Evolutionary conservation across 192 early-diverging fungal genomes (phyloP).

Genomic region (Fimicolochytrium jonesii): DNA sequence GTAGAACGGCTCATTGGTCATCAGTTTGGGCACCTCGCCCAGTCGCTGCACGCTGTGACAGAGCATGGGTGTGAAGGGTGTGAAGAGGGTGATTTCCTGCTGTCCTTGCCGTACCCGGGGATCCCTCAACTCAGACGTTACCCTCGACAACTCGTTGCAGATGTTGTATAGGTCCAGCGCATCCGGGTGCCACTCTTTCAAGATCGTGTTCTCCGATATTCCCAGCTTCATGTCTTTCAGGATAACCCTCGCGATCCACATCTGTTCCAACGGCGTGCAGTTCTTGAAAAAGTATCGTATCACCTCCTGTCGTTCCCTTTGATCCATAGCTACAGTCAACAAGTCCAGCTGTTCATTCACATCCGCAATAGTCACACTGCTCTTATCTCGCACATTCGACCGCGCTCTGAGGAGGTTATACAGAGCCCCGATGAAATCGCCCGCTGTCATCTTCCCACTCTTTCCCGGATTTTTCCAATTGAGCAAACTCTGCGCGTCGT

Average conservation of each 20-base stretch:
- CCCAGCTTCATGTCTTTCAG: conserved; percentile 74
- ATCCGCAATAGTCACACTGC: conserved; percentile 54
- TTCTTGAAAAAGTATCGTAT: conserved; percentile 52
- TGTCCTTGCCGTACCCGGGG: conserved; percentile 18
- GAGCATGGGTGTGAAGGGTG: conserved; percentile 69
- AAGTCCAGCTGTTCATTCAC: conserved; percentile 54
- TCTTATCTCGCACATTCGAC: conserved; percentile 20
- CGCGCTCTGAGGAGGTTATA: conserved; percentile 35
- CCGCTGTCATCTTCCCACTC: conserved; percentile 44
- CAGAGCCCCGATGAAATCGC: conserved; percentile 62
- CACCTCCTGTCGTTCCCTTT: conserved; percentile 40
- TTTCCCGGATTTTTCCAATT: conserved; percentile 62
- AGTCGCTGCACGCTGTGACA: conserved; percentile 47
- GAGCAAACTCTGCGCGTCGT: conserved; percentile 63
- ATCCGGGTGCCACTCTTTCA: conserved; percentile 65
- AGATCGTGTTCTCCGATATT: conserved; percentile 66
- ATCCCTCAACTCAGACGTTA: conserved; percentile 54
- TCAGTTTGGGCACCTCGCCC: conserved; percentile 40
- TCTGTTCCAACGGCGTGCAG: conserved; percentile 65
- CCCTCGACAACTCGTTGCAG: conserved; percentile 56
- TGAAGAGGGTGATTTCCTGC: conserved; percentile 49
- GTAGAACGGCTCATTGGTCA: conserved; percentile 57
- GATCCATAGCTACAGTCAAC: conserved; percentile 25
- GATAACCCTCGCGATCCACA: conserved; percentile 73
- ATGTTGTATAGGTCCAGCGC: conserved; percentile 65